Evolutionary conservation across 345 rosid genomes (phyloP), one percentile per base, ranked within the genome.

Genomic region (Eutrema yunnanense): DNA sequence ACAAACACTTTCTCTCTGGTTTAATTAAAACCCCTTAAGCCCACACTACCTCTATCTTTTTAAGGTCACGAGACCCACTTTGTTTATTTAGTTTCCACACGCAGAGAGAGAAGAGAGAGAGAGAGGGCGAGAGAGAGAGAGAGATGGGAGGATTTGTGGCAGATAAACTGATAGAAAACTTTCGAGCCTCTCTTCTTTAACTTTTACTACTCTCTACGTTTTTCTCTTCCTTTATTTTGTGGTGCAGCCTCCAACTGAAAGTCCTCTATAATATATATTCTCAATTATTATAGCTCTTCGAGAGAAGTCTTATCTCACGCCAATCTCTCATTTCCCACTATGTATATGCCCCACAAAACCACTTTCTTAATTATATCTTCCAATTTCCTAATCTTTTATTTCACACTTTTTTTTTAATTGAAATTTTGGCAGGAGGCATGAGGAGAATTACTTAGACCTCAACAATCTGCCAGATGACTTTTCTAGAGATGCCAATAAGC

Each of bases 161-260:
- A 89, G 90, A 82, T 74, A 73, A 83, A 89, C 98, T 91, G 97
- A 91, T 84, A 89, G 92, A 86, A 84, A 87, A 86, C 96, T 89
- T 87, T 84, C 84, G 86, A 85, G 82, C 74, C 83, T 78, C 80
- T 69, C 83, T 80, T 76, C 82, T 83, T 79, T 84, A 77, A 73
- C 80, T 84, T 82, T 82, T 75, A 68, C 73, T 81, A 81, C 86
- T 82, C 84, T 80, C 82, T 83, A 78, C 78, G 71, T 72, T 72
- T 72, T 51, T 65, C 33, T 50, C 67, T 77, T 58, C 67, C 41
- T 77, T 76, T 22, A 22, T 22, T 22, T 65, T 70, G 67, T 63
- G 52, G 87, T 86, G 87, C 90, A 82, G 89, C 85, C 86, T 84
- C 82, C 73, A 90, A 92, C 90, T 88, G 79, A 83, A 79, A 85